Evolutionary conservation across 768 basidiomycete species (phyloP), one percentile per base, ranked within the genome.

Genomic region (Hebeloma cylindrosporum): DNA sequence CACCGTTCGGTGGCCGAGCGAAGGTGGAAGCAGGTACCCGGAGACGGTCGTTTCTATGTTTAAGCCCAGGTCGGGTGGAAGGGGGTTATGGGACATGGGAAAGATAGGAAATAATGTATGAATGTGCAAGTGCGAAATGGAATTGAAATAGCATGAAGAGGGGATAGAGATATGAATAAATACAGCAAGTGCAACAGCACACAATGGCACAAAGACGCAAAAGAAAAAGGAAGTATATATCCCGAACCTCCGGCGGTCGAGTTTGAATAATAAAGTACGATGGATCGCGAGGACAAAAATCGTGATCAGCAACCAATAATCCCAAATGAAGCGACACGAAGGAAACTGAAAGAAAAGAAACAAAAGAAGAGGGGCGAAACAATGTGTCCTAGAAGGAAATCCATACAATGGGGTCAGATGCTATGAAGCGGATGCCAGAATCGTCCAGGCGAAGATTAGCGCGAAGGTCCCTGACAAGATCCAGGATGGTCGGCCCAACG

Each of bases 51-150:
- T n/a, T n/a, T n/a, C n/a, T n/a, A n/a, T n/a, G n/a, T n/a, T n/a
- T n/a, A n/a, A n/a, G n/a, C n/a, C n/a, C n/a, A n/a, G n/a, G n/a
- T n/a, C n/a, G n/a, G n/a, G n/a, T n/a, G n/a, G n/a, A n/a, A n/a
- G n/a, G n/a, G n/a, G n/a, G n/a, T n/a, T n/a, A 42, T 30, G 40
- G 22, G 13, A 31, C 31, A 33, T 42, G 40, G 30, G 40, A 42
- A 40, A 37, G 11, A 31, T 41, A 31, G 40, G 40, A 7, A 30
- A 30, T 21, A 17, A 30, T 27, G 22, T 42, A 16, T 11, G 3
- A 13, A 16, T 11, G 29, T 31, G 40, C 22, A 21, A 31, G 33
- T 21, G 40, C 31, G 40, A 32, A 42, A 33, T 16, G 21, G 11
- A 28, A 8, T 16, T 13, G 30, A 23, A 29, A 20, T 14, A 42